Base-by-base conservation (phyloP, 768 basidiomycete genomes). In the Mycena belliarum region DNA sequence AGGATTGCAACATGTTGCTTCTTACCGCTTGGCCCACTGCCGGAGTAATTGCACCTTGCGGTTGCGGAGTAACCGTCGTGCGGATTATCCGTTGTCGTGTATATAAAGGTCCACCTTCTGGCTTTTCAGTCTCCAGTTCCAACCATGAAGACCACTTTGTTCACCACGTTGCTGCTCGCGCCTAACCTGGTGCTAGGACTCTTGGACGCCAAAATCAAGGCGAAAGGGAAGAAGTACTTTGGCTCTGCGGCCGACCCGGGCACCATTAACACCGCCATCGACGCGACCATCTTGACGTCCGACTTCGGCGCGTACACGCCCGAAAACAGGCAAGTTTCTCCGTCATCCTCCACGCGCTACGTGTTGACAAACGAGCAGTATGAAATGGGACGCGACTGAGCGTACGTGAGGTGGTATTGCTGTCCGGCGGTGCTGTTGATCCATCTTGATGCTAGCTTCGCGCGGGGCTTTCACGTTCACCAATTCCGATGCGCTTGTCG, bases 331-430 rank as follows among this genome's bases (percentile, higher is more conserved):
- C 28, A 3, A 26, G 49, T 49, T 21, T 37, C 12, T 18, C 7
- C 3, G 8, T 38, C 11, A 14, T 4, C 18, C 55, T 15, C 23
- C 4, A 4, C 23, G 1, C 32, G 23, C 24, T 38, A 14, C 35
- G 6, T 16, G 14, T 23, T 35, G 3, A 50, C 2, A 1, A 2
- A 7, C 3, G 11, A 29, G 16, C 32, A 38, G 40, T n/a, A 21
- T 43, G 32, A 41, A 50, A 50, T 49, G 75, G 75, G 74, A 75
- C 51, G 71, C 75, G 16, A 77, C 75, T 5, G 76, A 78, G 55
- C 75, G 49, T 50, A 41, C 2, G 48, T 48, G n/a, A 48, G 4
- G 16, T 12, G 29, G 12, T n/a, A n/a, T n/a, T 32, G 29, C 29
- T 32, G 12, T 32, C 29, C 29, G 29, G 12, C 12, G 6, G 12